Conservation (phyloP, 2,329 filamentous ascomycete genomes). For the Trichoderma afroharzianum region DNA sequence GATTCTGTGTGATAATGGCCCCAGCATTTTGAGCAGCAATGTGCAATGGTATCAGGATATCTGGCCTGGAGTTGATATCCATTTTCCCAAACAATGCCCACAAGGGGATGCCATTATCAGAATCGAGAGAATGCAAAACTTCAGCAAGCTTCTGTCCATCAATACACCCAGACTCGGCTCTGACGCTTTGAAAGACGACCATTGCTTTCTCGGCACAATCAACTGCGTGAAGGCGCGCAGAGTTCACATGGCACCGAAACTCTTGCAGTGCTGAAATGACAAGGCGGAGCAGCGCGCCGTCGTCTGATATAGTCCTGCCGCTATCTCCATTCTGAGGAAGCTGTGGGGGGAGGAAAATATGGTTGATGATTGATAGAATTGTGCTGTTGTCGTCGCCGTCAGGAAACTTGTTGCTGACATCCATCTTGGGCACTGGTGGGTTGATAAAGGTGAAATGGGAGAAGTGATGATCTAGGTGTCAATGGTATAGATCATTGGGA, state of each 20-base stretch:
- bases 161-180: neutral
- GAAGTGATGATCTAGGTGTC: neutral
- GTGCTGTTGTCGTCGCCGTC: neutral
- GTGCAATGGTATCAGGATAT: neutral
- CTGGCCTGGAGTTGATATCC: neutral
- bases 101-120: neutral
- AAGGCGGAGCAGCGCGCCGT: neutral
- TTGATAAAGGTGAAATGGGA: neutral
- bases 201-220: neutral
- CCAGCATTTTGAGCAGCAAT: neutral
- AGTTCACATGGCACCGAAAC: neutral
- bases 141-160: neutral
- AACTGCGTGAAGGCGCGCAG: neutral
- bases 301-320: neutral
- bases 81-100: neutral
- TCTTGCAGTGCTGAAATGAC: neutral
- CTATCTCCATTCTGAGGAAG: neutral
- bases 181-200: neutral
- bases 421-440: neutral
- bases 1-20: neutral
- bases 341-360: neutral
- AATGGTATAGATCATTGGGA: neutral
- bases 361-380: neutral
- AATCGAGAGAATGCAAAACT: neutral
- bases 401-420: neutral